Conservation (phyloP, 1,139 yeast genomes). For the Torulaspora globosa region DNA sequence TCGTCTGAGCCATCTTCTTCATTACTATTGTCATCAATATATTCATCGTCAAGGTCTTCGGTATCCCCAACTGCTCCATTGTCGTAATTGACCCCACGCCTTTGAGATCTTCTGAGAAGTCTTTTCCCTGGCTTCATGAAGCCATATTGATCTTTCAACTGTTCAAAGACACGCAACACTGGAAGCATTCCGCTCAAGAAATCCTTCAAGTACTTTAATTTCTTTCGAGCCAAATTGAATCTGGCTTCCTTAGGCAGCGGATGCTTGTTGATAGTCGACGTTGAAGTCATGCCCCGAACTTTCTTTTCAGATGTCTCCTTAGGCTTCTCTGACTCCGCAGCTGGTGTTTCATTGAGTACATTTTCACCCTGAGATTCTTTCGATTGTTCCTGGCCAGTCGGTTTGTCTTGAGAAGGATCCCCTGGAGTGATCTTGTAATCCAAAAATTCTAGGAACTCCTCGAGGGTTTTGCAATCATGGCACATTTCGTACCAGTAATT, state of each 20-base stretch:
- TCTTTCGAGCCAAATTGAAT: slow-evolving; percentile 32
- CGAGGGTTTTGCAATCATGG: slow-evolving; percentile 27
- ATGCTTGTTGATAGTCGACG: slow-evolving; percentile 23
- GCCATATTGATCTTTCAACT: slow-evolving; percentile 28
- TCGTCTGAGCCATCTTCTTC: slow-evolving; percentile 16
- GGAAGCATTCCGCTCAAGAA: slow-evolving; percentile 26
- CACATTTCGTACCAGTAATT: slow-evolving; percentile 37
- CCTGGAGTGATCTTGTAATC: slow-evolving; percentile 26
- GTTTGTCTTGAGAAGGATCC: slow-evolving; percentile 7
- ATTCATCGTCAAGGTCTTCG: slow-evolving; percentile 24
- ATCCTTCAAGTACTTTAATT: slow-evolving; percentile 25
- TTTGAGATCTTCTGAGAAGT: slow-evolving; percentile 32
- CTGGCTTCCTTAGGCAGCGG: slow-evolving; percentile 35
- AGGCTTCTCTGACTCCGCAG: slow-evolving; percentile 2
- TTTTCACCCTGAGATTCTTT: slow-evolving; percentile 13
- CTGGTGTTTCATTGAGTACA: slow-evolving; percentile 1
- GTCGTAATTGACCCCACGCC: slow-evolving; percentile 25
- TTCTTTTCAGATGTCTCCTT: slow-evolving; percentile 9
- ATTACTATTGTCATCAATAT: slow-evolving; percentile 19
- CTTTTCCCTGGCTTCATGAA: slow-evolving; percentile 34
- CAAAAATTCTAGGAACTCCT: slow-evolving; percentile 29
- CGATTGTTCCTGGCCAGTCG: slow-evolving; percentile 1
- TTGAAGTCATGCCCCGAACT: slow-evolving; percentile 8
- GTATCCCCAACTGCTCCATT: slow-evolving; percentile 19
- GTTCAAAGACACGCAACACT: slow-evolving; percentile 28